Evolutionary conservation across 2,329 filamentous ascomycete genomes (phyloP).

Genomic region (Botrytis fragariae): DNA sequence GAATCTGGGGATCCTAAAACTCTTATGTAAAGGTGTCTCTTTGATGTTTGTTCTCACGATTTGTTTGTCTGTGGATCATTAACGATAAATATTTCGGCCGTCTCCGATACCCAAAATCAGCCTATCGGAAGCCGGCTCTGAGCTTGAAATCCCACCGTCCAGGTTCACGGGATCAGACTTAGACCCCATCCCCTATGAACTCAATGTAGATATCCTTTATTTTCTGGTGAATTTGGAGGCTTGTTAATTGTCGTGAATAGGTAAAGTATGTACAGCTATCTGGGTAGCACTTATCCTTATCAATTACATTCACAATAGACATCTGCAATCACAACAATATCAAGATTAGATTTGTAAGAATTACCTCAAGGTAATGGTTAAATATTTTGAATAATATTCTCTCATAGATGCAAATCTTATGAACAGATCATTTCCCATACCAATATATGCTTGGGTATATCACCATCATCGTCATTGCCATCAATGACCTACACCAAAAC

Average conservation of each 20-base stretch:
- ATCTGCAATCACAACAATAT: background rate
- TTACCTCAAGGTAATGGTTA: background rate
- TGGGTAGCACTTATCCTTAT: background rate
- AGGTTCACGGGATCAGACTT: background rate
- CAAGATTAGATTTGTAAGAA: background rate
- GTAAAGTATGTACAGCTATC: background rate
- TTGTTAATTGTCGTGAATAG: background rate
- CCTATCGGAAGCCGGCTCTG: conserved; percentile 6
- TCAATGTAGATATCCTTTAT: background rate
- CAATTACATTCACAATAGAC: background rate
- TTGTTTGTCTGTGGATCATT: background rate
- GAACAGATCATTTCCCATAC: background rate
- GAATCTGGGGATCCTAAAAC: background rate
- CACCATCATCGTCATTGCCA: background rate
- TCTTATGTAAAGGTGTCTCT: background rate
- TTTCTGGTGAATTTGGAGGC: background rate
- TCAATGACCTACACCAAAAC: conserved; percentile 3
- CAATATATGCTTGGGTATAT: conserved; percentile 13
- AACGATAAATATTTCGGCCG: conserved; percentile 1
- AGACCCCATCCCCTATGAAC: background rate
- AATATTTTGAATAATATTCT: background rate
- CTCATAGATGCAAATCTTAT: background rate
- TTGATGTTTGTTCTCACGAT: background rate
- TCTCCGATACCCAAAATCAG: background rate
- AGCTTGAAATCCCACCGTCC: background rate